phyloP scores from a whole-genome alignment of 176 grass and related monocot species.

The Eleusine coracana region DNA sequence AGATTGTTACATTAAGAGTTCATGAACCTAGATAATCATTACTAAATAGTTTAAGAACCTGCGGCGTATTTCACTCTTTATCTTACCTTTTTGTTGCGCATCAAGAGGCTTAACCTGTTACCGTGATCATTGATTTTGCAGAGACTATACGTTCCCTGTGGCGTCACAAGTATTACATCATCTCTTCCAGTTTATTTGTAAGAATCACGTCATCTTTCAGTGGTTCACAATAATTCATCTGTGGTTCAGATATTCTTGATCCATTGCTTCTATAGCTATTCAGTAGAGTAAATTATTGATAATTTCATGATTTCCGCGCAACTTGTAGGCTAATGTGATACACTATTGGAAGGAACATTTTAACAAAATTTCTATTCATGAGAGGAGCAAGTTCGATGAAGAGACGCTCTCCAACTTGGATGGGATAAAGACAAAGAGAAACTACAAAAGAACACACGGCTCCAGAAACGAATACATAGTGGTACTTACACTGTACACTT shows the following conservation, averaged over 20 bases:
- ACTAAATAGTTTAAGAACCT: no score
- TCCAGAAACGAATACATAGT: conserved; percentile 43
- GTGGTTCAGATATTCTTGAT: not conserved
- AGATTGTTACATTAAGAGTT: no score
- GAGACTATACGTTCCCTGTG: conserved; percentile 33
- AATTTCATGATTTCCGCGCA: not conserved
- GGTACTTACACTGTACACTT: conserved; percentile 22
- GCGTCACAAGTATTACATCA: conserved; percentile 21
- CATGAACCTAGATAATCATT: no score
- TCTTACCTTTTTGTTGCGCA: not conserved
- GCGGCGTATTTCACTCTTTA: no score
- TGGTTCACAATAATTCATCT: not conserved
- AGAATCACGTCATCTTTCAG: not conserved
- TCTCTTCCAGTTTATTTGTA: conserved; percentile 45
- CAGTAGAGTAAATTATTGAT: not conserved
- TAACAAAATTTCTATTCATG: conserved; percentile 31
- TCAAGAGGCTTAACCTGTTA: not conserved
- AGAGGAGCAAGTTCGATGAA: conserved; percentile 43
- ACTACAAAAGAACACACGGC: conserved; percentile 40
- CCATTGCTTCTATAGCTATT: not conserved
- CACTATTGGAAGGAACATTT: conserved; percentile 36
- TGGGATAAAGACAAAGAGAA: conserved; percentile 33
- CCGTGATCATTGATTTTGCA: conserved; percentile 17
- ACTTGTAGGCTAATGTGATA: conserved; percentile 27
- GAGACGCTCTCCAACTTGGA: conserved; percentile 37